Conservation (phyloP, 2,329 filamentous ascomycete species). For the Botryotinia globosa region DNA sequence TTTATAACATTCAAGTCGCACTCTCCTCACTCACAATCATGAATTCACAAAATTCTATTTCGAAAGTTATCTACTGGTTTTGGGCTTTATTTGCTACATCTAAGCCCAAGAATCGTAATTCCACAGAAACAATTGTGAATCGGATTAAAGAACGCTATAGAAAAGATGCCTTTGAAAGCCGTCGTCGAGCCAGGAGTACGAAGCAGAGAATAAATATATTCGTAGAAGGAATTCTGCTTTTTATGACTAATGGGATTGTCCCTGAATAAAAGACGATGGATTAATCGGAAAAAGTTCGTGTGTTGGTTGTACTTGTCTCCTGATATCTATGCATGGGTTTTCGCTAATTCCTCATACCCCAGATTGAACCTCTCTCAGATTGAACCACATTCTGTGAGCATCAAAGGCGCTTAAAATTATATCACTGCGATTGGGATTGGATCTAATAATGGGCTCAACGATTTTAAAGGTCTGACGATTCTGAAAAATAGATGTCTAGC, state of each 20-base stretch:
- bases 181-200: neutral
- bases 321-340: neutral
- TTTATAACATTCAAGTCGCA: neutral
- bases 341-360: rapidly evolving
- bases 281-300: neutral
- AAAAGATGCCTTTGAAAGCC: neutral
- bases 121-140: neutral
- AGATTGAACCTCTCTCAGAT: neutral
- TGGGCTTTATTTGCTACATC: neutral
- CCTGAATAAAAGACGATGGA: neutral
- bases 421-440: neutral
- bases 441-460: neutral
- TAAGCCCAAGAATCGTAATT: neutral
- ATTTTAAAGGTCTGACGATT: neutral
- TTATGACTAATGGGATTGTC: neutral
- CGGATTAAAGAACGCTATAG: neutral
- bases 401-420: neutral
- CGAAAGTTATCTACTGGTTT: neutral
- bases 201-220: neutral
- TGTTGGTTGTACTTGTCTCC: neutral
- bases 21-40: neutral
- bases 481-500: neutral
- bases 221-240: neutral
- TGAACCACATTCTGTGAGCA: neutral
- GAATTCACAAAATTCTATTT: neutral